A percentile compares a stretch with the other conserved stretches of the same genome.
These are phyloP conservation scores for Rhododendron mucronatum DNA, from an alignment of 148 eudicot species.

Conservation along the genomic window DNA sequence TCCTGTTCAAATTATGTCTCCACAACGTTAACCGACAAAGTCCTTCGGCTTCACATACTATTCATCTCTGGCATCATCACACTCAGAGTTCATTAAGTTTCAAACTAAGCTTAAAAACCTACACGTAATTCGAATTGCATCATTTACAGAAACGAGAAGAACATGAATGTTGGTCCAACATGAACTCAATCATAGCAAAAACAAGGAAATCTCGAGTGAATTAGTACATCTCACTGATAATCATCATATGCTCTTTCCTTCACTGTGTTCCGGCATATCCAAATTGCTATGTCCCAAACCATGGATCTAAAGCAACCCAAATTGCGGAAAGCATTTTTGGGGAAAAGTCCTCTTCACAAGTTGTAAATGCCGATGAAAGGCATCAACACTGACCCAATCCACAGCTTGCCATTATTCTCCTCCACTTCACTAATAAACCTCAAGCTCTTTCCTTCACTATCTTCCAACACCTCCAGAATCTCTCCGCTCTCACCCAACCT, in stretches of 20 bases:
- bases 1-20: background rate
- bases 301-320: conserved; percentile 44
- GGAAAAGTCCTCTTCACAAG: background rate
- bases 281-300: conserved; percentile 41
- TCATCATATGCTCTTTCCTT: conserved; percentile 54
- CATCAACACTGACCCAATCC: conserved; percentile 69
- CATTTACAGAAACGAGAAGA: background rate
- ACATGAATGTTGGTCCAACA: background rate
- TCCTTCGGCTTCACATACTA: background rate
- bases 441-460: conserved; percentile 51
- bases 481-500: conserved; percentile 48
- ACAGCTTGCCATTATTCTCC: conserved; percentile 67
- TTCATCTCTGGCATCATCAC: background rate
- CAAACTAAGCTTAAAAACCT: background rate
- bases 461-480: conserved; percentile 55
- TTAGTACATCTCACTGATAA: conserved; percentile 26
- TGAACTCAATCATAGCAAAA: background rate
- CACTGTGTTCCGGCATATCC: conserved; percentile 51
- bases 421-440: conserved; percentile 67
- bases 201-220: background rate
- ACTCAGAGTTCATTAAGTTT: background rate
- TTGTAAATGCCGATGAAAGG: conserved; percentile 47
- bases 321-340: conserved; percentile 39
- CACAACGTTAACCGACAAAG: background rate
- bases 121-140: background rate